phyloP scores from a whole-genome alignment of 495 filamentous ascomycete genomes.

The Hyaloscypha hepaticicola region DNA sequence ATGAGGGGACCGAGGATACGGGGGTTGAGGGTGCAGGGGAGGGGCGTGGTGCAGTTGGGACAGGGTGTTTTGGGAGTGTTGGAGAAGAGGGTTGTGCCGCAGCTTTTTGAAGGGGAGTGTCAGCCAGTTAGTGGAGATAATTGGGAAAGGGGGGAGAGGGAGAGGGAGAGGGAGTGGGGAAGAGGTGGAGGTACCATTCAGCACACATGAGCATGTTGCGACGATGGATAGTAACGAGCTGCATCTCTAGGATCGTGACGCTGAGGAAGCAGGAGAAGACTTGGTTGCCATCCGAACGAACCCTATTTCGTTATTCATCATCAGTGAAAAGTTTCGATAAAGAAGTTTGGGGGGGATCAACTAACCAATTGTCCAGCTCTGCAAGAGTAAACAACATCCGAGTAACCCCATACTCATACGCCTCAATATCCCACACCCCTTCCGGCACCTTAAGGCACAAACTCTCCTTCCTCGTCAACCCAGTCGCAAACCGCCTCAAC shows the following conservation, averaged over 20 bases:
- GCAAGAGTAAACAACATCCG: slow-evolving; percentile 56
- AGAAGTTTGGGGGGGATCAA: background rate
- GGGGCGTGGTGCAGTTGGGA: slow-evolving; percentile 48
- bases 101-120: slow-evolving; percentile 40
- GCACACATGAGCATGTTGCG: slow-evolving; percentile 51
- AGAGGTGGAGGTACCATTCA: slow-evolving; percentile 52
- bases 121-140: background rate
- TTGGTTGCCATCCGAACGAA: slow-evolving; percentile 36
- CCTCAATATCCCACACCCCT: slow-evolving; percentile 50
- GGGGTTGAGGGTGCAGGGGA: slow-evolving; percentile 54
- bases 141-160: background rate
- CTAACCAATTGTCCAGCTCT: slow-evolving; percentile 58
- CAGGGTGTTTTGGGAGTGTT: slow-evolving; percentile 48
- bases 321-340: background rate
- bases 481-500: slow-evolving; percentile 51
- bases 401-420: slow-evolving; percentile 41
- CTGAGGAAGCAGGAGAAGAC: slow-evolving; percentile 60
- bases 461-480: slow-evolving; percentile 51
- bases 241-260: slow-evolving; percentile 54
- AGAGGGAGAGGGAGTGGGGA: slow-evolving; percentile 7
- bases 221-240: slow-evolving; percentile 45
- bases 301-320: slow-evolving; percentile 29
- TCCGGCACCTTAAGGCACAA: slow-evolving; percentile 53
- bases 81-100: slow-evolving; percentile 55
- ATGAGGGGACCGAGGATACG: slow-evolving; percentile 49